Evolutionary conservation across 805 yeast genomes (phyloP), one percentile per base, ranked within the genome.

Genomic region (Saccharomycopsis capsularis): DNA sequence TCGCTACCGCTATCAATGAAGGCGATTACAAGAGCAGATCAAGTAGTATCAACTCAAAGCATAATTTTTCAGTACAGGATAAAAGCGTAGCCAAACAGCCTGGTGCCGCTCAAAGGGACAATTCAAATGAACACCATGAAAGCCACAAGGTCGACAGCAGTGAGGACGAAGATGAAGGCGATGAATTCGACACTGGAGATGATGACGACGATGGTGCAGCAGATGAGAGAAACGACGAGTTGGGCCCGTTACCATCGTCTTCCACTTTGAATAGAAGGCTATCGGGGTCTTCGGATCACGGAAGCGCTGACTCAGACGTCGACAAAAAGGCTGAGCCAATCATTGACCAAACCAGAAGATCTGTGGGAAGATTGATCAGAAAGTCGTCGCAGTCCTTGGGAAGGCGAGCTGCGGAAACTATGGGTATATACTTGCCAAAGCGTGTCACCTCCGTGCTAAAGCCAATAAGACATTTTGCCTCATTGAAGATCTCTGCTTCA

Each of bases 401-500:
- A 0, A 68, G 90, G 43, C 79, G 78, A 54, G 93, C 93, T 1
- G 96, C 95, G 0, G 95, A 83, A 58, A 83, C 81, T 46, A 81
- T 89, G 76, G 96, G 95, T 0, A 86, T 86, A n/a, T 83, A 82
- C 53, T 70, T 90, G 21, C 96, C 96, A 1, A 71, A 81, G 11
- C 79, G 85, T 47, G 80, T 90, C 36, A 78, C 87, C 9, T 85
- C 95, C 2, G 81, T 90, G 50, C 68, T 90, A 57, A 96, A 90
- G 60, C 95, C 96, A 13, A 78, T 85, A 21, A 74, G 99, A 54
- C 96, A 90, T 60, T 93, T 87, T 71, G 97, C 98, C 0, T 85
- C 81, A 46, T 71, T 91, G 56, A 89, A 86, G 62, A 73, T 91
- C 19, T 86, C 85, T 0, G 68, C 73, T 0, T 64, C 70, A 1